These are phyloP conservation scores for Exophiala aquamarina DNA, from an alignment of 2,329 filamentous ascomycete genomes.

Conservation along the genomic window DNA sequence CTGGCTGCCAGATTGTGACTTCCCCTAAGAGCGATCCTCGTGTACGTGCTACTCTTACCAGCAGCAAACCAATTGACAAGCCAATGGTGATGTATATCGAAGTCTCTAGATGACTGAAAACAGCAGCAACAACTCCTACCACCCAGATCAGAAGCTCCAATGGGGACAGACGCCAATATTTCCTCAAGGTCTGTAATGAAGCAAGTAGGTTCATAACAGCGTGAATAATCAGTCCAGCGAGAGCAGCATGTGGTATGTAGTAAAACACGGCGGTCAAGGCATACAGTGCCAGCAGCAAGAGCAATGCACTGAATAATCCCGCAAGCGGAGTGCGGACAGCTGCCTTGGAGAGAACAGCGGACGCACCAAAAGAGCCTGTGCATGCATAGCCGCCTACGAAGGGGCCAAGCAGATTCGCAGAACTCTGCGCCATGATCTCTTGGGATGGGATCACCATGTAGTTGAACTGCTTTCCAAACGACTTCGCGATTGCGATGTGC, in stretches of 20 bases:
- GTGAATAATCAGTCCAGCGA: conserved; percentile 90
- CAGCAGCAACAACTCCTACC: conserved; percentile 79
- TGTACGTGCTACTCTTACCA: conserved; percentile 80
- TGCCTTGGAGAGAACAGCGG: conserved; percentile 93
- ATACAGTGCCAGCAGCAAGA: conserved; percentile 87
- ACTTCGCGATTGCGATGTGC: conserved; percentile 95
- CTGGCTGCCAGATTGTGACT: conserved; percentile 59
- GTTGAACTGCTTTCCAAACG: conserved; percentile 90
- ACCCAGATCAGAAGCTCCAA: conserved; percentile 91
- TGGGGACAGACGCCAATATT: conserved; percentile 91
- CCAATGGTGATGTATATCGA: conserved; percentile 85
- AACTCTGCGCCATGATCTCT: conserved; percentile 91
- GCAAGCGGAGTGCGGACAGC: conserved; percentile 88
- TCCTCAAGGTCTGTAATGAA: conserved; percentile 82
- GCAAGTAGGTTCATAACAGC: conserved; percentile 90
- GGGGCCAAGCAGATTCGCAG: conserved; percentile 83
- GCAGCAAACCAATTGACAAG: conserved; percentile 71
- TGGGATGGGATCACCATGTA: conserved; percentile 93
- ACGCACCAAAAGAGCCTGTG: conserved; percentile 91
- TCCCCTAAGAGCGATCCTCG: conserved; percentile 79
- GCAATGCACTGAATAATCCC: conserved; percentile 78
- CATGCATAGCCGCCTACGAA: conserved; percentile 89
- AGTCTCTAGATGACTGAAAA: conserved; percentile 84
- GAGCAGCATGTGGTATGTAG: conserved; percentile 79
- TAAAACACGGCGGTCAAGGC: conserved; percentile 84